phyloP scores from a whole-genome alignment of 768 basidiomycete genomes.

The Serendipita sp. region DNA sequence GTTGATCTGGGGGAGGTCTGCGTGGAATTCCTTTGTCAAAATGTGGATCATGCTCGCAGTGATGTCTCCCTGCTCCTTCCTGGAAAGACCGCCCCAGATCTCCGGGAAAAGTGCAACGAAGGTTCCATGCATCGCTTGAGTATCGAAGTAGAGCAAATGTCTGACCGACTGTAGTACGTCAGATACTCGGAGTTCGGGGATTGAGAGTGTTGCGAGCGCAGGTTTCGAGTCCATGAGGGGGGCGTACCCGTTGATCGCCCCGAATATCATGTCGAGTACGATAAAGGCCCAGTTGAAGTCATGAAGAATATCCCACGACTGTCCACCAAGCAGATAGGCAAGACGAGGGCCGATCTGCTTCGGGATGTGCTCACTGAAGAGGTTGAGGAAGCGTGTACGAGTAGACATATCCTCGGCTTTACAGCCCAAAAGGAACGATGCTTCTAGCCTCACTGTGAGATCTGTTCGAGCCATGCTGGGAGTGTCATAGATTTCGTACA shows the following conservation, averaged over 20 bases:
- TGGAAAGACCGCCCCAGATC: constrained; percentile 68
- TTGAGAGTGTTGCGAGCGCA: constrained; percentile 15
- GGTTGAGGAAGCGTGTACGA: constrained; percentile 73
- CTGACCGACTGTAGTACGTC: constrained; percentile 61
- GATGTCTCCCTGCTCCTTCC: constrained; percentile 76
- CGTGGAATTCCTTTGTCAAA: constrained; percentile 83
- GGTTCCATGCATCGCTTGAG: constrained; percentile 54
- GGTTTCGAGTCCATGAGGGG: constrained; percentile 23
- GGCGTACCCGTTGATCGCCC: constrained; percentile 34
- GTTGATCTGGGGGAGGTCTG: constrained; percentile 79
- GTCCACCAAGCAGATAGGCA: constrained; percentile 79
- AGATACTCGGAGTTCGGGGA: constrained; percentile 15
- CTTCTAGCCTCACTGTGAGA: constrained; percentile 81
- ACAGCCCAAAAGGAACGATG: constrained; percentile 84
- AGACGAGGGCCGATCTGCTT: constrained; percentile 65
- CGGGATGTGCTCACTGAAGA: constrained; percentile 78
- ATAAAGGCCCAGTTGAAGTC: constrained; percentile 92
- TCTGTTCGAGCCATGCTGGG: constrained; percentile 76
- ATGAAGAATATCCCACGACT: constrained; percentile 85
- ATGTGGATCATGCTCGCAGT: constrained; percentile 80
- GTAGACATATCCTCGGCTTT: constrained; percentile 62
- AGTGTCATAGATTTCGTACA: constrained; percentile 89
- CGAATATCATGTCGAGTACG: constrained; percentile 75
- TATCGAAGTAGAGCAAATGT: constrained; percentile 66
- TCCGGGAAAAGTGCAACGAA: constrained; percentile 83